These are phyloP conservation scores for Fistulifera solaris DNA, from an alignment of 108 stramenopile genomes.

Conservation along the genomic window DNA sequence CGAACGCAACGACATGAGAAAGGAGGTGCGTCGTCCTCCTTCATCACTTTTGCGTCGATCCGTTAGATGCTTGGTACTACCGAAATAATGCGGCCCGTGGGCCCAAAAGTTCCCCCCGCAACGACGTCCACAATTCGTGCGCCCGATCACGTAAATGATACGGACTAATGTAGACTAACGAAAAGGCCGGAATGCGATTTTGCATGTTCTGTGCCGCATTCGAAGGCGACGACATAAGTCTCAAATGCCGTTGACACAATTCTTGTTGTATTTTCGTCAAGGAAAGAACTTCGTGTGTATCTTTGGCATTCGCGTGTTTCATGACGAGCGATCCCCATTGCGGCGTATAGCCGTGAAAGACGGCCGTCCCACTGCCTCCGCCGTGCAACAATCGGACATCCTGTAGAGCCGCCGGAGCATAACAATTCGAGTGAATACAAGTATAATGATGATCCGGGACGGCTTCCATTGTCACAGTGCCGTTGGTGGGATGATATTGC, in stretches of 20 bases:
- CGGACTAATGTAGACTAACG: slow-evolving; percentile 64
- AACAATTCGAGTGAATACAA: slow-evolving; percentile 55
- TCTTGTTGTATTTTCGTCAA: slow-evolving; percentile 60
- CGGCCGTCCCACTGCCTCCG: slow-evolving; percentile 48
- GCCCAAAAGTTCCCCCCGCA: too few species aligned
- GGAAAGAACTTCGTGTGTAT: slow-evolving; percentile 54
- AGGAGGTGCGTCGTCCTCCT: too few species aligned
- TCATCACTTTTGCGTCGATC: too few species aligned
- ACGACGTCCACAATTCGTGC: slow-evolving; percentile 26
- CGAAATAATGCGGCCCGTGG: too few species aligned
- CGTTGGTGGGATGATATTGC: background rate
- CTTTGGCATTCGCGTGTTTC: slow-evolving; percentile 77
- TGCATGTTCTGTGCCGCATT: slow-evolving; percentile 35
- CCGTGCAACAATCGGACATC: slow-evolving; percentile 27
- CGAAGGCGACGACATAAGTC: background rate
- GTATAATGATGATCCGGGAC: slow-evolving; percentile 30
- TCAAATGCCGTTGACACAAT: slow-evolving; percentile 24
- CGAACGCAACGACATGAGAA: too few species aligned
- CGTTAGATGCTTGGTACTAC: too few species aligned
- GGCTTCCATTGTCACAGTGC: background rate
- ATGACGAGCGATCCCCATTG: slow-evolving; percentile 57
- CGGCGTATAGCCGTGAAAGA: slow-evolving; percentile 62
- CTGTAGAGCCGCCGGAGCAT: slow-evolving; percentile 34
- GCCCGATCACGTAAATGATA: slow-evolving; percentile 45
- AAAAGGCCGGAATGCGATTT: slow-evolving; percentile 55